Evolutionary conservation across 2,329 filamentous ascomycete species (phyloP), one percentile per base, ranked within the genome.

Genomic region (Aspergillus candidus): DNA sequence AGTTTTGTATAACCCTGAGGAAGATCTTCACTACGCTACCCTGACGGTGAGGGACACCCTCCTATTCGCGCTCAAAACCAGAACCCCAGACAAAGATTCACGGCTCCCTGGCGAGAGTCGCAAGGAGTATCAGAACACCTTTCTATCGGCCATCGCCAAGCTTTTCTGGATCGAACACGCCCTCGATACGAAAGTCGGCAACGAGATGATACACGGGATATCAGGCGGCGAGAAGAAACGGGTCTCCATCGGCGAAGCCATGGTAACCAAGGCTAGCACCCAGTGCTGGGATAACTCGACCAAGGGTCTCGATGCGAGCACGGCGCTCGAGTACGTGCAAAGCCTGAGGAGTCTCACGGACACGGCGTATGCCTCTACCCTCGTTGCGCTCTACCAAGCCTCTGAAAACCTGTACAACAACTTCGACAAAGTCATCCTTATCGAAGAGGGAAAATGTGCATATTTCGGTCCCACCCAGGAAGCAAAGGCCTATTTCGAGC

Each of bases 231-330:
- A 87, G 61, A 73, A 82, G 44, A 90, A 93, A 69, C 81, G 88
- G 61, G 87, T 94, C 4, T 86, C 82, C 35, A 88, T 93, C 49
- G 86, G 84, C 1, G 87, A 93, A 65, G 87, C 86, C 52, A 76
- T 84, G 47, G 71, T 89, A 10, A 82, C 82, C 12, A 68, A 69
- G n/a, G 77, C 79, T 2, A 80, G 75, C 34, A 71, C 79, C 2
- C 82, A 86, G 60, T 84, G 82, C 48, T 93, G 87, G 86, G 88
- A 85, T 48, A 88, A 88, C 52, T 82, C 76, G 17, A 90, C 86
- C 0, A 74, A 78, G 40, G 86, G 86, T 10, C 72, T 91, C 1
- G 86, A 90, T 61, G 81, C 82, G 0, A 80, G 80, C 6, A 88
- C 83, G 0, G 86, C 86, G 0, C 66, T 88, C 32, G 83, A 87